Percentiles rank a stretch among this genome's conserved stretches.
phyloP scores from a whole-genome alignment of 805 yeast species.

The Saturnispora halmiae region DNA sequence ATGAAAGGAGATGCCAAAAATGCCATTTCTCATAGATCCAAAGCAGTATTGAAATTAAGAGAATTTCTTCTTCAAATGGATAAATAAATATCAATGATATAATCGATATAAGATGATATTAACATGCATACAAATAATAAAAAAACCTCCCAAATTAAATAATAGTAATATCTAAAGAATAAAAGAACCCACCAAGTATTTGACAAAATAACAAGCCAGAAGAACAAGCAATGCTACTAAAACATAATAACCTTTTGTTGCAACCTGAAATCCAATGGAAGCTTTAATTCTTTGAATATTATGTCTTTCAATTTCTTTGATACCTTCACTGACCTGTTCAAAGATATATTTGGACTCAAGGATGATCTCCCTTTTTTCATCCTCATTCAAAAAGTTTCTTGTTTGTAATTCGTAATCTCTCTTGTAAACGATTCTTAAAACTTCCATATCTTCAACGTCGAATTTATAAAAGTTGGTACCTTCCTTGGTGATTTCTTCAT shows the following conservation, averaged over 20 bases:
- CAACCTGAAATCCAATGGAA: slow-evolving; percentile 44
- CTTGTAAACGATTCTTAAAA: slow-evolving; percentile 57
- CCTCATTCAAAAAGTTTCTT: slow-evolving; percentile 58
- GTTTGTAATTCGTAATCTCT: slow-evolving; percentile 72
- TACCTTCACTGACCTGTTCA: slow-evolving; percentile 48
- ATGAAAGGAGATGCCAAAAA: slow-evolving; percentile 73
- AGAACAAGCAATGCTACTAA: slow-evolving; percentile 28
- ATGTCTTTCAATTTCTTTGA: slow-evolving; percentile 58
- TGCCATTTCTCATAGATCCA: slow-evolving; percentile 76
- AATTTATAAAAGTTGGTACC: slow-evolving; percentile 70
- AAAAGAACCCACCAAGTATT: slow-evolving; percentile 1
- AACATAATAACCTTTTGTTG: slow-evolving; percentile 45
- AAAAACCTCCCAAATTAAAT: neutral
- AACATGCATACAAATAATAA: slow-evolving; percentile 1
- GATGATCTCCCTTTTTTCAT: slow-evolving; percentile 60
- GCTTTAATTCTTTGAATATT: slow-evolving; percentile 50
- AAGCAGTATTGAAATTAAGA: slow-evolving; percentile 67
- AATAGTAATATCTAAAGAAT: neutral
- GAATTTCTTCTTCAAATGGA: slow-evolving; percentile 30
- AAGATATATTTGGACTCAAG: slow-evolving; percentile 61
- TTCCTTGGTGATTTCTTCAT: slow-evolving; percentile 47
- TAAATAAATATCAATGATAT: too few species aligned
- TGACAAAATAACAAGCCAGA: slow-evolving; percentile 25
- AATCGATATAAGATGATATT: neutral
- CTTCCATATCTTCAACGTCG: slow-evolving; percentile 54